These are phyloP conservation scores for Oxyria digyna DNA, from an alignment of 148 eudicot genomes.

Conservation along the genomic window DNA sequence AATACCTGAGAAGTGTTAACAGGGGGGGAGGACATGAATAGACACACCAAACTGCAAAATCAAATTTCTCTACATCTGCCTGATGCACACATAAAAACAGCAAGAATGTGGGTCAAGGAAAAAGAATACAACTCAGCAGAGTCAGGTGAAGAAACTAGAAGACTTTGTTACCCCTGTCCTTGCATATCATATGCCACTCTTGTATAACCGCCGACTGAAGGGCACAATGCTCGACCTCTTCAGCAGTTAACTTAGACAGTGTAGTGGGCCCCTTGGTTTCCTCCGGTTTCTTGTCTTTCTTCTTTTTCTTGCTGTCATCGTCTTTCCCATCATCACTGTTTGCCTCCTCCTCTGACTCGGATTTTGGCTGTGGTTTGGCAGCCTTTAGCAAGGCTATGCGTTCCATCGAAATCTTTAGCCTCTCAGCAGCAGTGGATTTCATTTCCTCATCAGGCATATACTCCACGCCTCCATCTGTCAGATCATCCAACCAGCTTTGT, in stretches of 20 bases:
- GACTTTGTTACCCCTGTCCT: conserved; percentile 67
- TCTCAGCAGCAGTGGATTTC: conserved; percentile 74
- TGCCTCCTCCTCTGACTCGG: conserved; percentile 34
- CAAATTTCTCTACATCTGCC: background rate
- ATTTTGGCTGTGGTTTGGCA: conserved; percentile 58
- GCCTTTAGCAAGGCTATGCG: conserved; percentile 83
- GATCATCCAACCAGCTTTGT: conserved; percentile 85
- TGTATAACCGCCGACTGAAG: conserved; percentile 79
- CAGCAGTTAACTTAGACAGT: conserved; percentile 58
- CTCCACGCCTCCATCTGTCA: conserved; percentile 88
- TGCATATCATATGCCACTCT: conserved; percentile 80
- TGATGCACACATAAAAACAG: background rate
- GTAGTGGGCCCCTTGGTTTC: conserved; percentile 57
- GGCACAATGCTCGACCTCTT: conserved; percentile 90
- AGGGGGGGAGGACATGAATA: too few relatives aligned
- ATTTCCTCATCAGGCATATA: conserved; percentile 97
- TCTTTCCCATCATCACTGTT: conserved; percentile 18
- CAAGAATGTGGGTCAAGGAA: background rate
- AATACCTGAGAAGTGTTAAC: too few relatives aligned
- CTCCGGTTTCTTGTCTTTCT: conserved; percentile 26
- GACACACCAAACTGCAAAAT: background rate
- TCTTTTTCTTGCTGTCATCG: conserved; percentile 16
- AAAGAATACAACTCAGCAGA: background rate
- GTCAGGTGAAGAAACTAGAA: conserved; percentile 14
- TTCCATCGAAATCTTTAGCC: conserved; percentile 72